phyloP scores from a whole-genome alignment of 768 basidiomycete species.

The Naganishia vaughanmartiniae region DNA sequence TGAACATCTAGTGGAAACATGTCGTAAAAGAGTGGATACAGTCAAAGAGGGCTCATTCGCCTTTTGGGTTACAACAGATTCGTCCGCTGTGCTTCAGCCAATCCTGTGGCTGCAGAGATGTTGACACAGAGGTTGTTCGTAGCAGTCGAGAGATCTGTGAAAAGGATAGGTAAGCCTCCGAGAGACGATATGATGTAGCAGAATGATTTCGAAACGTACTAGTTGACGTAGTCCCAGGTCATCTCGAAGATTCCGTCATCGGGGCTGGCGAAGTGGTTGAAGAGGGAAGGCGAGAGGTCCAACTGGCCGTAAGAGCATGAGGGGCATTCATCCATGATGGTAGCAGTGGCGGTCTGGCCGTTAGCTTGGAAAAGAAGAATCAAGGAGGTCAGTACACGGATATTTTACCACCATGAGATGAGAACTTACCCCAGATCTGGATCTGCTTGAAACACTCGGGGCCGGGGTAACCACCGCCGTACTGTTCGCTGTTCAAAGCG shows the following conservation, averaged over 20 bases:
- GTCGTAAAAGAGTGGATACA: slow-evolving; percentile 9
- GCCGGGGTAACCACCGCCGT: slow-evolving; percentile 63
- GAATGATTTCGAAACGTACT: neutral
- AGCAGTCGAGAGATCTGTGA: neutral
- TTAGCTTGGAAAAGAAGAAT: neutral
- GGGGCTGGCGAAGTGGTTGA: slow-evolving; percentile 53
- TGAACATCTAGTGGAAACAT: neutral
- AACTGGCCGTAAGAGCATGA: slow-evolving; percentile 66
- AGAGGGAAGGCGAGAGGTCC: slow-evolving; percentile 68
- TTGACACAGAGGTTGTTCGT: slow-evolving; percentile 9
- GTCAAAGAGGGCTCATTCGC: slow-evolving; percentile 4
- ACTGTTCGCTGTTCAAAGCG: slow-evolving; percentile 53
- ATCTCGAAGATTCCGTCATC: slow-evolving; percentile 28
- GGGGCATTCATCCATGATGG: slow-evolving; percentile 69
- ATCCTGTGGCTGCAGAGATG: neutral
- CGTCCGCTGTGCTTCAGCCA: slow-evolving; percentile 2
- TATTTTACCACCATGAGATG: neutral
- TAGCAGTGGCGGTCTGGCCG: slow-evolving; percentile 58
- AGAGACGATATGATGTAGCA: neutral
- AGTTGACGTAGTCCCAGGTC: slow-evolving; percentile 31
- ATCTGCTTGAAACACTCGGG: slow-evolving; percentile 63
- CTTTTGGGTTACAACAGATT: slow-evolving; percentile 12
- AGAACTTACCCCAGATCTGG: slow-evolving; percentile 60
- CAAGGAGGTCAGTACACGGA: too few relatives aligned
- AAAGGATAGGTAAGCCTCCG: neutral